Evolutionary conservation across 495 filamentous ascomycete species (phyloP), one percentile per base, ranked within the genome.

Genomic region (Bryoglossum gracile): DNA sequence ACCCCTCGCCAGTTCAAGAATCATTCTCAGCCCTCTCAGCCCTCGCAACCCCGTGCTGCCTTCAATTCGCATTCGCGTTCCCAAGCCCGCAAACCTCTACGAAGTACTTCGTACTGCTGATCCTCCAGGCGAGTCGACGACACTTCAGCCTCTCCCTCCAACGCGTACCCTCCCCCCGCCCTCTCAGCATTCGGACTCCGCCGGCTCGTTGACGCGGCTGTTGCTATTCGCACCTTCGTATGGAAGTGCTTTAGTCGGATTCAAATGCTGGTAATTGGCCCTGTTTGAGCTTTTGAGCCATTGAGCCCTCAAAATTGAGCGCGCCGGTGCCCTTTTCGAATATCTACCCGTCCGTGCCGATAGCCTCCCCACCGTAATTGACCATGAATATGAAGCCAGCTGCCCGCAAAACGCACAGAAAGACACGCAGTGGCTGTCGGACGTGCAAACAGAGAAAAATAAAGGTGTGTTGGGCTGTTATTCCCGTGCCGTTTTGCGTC

Each of bases 391-490:
- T 24, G 24, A 50, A 50, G 24, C 49, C 49, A 14, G 43, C 43
- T 14, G 43, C 55, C 8, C 34, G 57, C 16, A 53, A 51, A 30
- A 33, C 53, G 3, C 66, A 70, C 48, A 59, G 55, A 23, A 70
- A 70, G 62, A 67, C 65, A 36, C 60, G 68, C 21, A 68, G 64
- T 3, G 68, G 68, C 9, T 70, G 68, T 43, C 39, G 51, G n/a
- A 61, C 48, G 1, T 70, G 68, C 51, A 70, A 70, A 49, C 43
- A 59, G 13, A 48, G 68, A 16, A 70, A 70, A 49, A 68, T 70
- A 43, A 70, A 70, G 60, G 67, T 65, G 30, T 26, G 54, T 32
- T 8, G n/a, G n/a, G n/a, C n/a, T n/a, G n/a, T n/a, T n/a, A n/a
- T n/a, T n/a, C n/a, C n/a, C n/a, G n/a, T n/a, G n/a, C n/a, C n/a